phyloP scores from a whole-genome alignment of 2,329 filamentous ascomycete genomes.

The Bipolaris gigantea region DNA sequence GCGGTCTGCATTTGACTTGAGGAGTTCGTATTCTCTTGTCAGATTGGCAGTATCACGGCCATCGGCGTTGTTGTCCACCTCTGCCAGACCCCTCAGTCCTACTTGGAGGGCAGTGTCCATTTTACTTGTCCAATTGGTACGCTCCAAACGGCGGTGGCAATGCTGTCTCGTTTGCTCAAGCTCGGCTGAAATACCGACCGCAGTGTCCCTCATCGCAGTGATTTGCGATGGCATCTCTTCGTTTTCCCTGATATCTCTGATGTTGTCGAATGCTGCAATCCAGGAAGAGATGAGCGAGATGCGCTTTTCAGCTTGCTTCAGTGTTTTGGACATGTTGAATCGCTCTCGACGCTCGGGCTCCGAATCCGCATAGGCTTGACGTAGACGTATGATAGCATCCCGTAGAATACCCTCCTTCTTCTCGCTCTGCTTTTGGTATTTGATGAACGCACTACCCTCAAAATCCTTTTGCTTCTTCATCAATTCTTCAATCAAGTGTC shows the following conservation, averaged over 20 bases:
- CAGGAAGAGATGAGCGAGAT: slow-evolving; percentile 86
- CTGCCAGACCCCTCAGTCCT: slow-evolving; percentile 74
- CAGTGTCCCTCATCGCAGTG: slow-evolving; percentile 78
- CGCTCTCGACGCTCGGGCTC: slow-evolving; percentile 76
- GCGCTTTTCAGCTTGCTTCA: slow-evolving; percentile 79
- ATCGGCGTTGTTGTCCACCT: slow-evolving; percentile 66
- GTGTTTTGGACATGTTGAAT: slow-evolving; percentile 75
- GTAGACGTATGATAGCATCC: slow-evolving; percentile 79
- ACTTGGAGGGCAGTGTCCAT: slow-evolving; percentile 88
- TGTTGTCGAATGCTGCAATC: slow-evolving; percentile 86
- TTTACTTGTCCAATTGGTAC: slow-evolving; percentile 81
- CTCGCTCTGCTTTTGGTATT: slow-evolving; percentile 87
- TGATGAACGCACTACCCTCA: slow-evolving; percentile 77
- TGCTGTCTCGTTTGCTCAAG: slow-evolving; percentile 89
- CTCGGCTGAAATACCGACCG: slow-evolving; percentile 84
- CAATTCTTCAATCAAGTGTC: slow-evolving; percentile 93
- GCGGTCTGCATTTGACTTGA: slow-evolving; percentile 79
- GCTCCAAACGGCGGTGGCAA: slow-evolving; percentile 80
- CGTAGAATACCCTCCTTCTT: slow-evolving; percentile 75
- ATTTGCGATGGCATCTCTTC: slow-evolving; percentile 64
- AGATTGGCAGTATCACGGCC: slow-evolving; percentile 71
- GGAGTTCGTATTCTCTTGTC: slow-evolving; percentile 78
- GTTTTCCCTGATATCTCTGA: slow-evolving; percentile 72
- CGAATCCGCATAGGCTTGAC: slow-evolving; percentile 81
- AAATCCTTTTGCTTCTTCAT: slow-evolving; percentile 90